These are phyloP conservation scores for Myxozyma vanderwaltii DNA, from an alignment of 805 yeast genomes.

Conservation along the genomic window DNA sequence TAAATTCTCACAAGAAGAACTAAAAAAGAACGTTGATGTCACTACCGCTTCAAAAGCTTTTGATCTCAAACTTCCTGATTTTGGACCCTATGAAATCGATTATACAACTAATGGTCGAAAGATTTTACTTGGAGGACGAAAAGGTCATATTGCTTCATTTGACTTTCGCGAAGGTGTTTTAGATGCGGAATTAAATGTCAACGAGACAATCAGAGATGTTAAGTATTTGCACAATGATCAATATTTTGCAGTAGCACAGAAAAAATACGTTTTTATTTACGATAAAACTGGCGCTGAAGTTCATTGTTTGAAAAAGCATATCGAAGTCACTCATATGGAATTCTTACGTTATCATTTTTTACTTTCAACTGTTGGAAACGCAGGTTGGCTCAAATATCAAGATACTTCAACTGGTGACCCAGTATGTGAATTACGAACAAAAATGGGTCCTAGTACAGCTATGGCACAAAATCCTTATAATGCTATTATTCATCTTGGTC, in stretches of 20 bases:
- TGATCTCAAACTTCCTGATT: conserved; percentile 68
- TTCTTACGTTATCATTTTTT: conserved; percentile 92
- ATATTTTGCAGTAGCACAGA: conserved; percentile 95
- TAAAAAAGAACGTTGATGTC: conserved; percentile 72
- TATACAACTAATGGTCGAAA: conserved; percentile 88
- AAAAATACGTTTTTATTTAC: conserved; percentile 88
- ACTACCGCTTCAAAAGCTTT: conserved; percentile 73
- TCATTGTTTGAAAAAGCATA: conserved; percentile 86
- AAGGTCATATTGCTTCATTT: conserved; percentile 94
- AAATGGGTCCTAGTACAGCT: conserved; percentile 84
- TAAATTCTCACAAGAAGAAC: conserved; percentile 80
- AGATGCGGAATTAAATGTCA: conserved; percentile 77
- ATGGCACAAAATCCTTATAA: conserved; percentile 94
- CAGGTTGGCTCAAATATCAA: conserved; percentile 87
- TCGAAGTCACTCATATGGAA: conserved; percentile 79
- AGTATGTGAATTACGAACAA: conserved; percentile 81
- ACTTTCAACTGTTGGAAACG: conserved; percentile 82
- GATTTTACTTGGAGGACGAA: conserved; percentile 78
- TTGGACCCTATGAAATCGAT: conserved; percentile 84
- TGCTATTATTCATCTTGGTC: conserved; percentile 92
- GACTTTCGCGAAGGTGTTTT: conserved; percentile 91
- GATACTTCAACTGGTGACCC: conserved; percentile 91
- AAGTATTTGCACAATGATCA: conserved; percentile 90
- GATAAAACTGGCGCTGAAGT: conserved; percentile 89
- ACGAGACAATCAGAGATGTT: conserved; percentile 89